Percentiles rank a stretch among this genome's conserved stretches.
phyloP scores from a whole-genome alignment of 768 basidiomycete species.

The Zangia roseola region DNA sequence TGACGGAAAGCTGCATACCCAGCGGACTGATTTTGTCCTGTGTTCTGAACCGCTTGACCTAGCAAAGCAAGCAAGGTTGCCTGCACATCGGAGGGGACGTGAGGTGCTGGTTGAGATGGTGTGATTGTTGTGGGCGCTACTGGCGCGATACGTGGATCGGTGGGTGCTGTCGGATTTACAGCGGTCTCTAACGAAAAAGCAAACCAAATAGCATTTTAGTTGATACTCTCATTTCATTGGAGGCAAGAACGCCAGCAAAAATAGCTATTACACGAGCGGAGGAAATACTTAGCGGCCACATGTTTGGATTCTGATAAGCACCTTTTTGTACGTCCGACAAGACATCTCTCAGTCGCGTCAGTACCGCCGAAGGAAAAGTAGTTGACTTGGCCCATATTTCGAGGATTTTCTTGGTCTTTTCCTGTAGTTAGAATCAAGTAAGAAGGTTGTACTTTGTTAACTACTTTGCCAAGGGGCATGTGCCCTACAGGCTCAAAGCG shows the following conservation, averaged over 20 bases:
- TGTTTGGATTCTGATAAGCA: slow-evolving; percentile 69
- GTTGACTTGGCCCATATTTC: slow-evolving; percentile 94
- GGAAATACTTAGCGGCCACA: slow-evolving; percentile 83
- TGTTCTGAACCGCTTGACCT: slow-evolving; percentile 59
- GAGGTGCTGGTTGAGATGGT: slow-evolving; percentile 26
- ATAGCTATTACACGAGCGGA: slow-evolving; percentile 66
- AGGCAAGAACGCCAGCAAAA: slow-evolving; percentile 39
- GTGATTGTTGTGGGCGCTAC: slow-evolving; percentile 28
- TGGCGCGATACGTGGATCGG: slow-evolving; percentile 40
- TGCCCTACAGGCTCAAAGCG: slow-evolving; percentile 25
- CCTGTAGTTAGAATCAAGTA: slow-evolving; percentile 55
- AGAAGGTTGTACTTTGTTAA: slow-evolving; percentile 39
- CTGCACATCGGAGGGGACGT: slow-evolving; percentile 44
- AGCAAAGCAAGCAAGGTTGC: slow-evolving; percentile 68
- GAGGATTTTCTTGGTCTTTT: slow-evolving; percentile 95
- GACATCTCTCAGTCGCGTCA: slow-evolving; percentile 70
- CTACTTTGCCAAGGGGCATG: slow-evolving; percentile 35
- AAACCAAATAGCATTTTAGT: slow-evolving; percentile 60
- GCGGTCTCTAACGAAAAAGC: slow-evolving; percentile 59
- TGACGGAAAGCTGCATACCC: slow-evolving; percentile 36
- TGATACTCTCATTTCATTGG: slow-evolving; percentile 55
- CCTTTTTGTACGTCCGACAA: slow-evolving; percentile 75
- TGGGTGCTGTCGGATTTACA: slow-evolving; percentile 36
- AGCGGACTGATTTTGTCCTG: slow-evolving; percentile 23
- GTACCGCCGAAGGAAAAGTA: slow-evolving; percentile 80